Evolutionary conservation across 805 yeast genomes (phyloP), one percentile per base, ranked within the genome.

Genomic region (Candida alai): DNA sequence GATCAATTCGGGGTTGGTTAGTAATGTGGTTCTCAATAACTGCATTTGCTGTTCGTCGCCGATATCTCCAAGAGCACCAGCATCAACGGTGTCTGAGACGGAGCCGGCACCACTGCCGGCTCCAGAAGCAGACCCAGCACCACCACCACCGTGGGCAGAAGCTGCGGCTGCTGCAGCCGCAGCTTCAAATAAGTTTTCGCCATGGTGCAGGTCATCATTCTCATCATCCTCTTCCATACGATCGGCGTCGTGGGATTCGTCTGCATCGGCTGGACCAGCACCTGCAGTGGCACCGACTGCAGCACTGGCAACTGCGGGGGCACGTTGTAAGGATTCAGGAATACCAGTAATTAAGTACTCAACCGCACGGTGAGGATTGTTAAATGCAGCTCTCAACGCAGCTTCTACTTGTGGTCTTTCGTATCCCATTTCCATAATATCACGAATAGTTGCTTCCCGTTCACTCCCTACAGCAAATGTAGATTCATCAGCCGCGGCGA

Each of bases 321-420:
- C 63, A n/a, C n/a, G n/a, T 42, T 60, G 73, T 42, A 74, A 58
- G 19, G 65, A 56, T 49, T 81, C 90, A 15, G 96, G 96, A 28
- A 90, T 76, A 3, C 97, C 97, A 30, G 89, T 86, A 44, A 93
- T 66, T 32, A 93, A 69, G 57, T 90, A 89, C 57, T 93, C 98
- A 10, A 93, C 97, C 0, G 98, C 98, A 51, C 98, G 79, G 56
- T 90, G 97, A 14, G 98, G 97, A 61, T 93, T 89, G 64, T 90
- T 90, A 66, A 79, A 93, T 1, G 98, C 97, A 11, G 96, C 95
- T 48, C 94, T 78, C 56, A 93, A 66, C 0, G 98, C 98, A 29
- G 78, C 75, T 61, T 86, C 94, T 17, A 87, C 96, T 54, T 86
- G 85, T 12, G 77, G 73, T 48, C 95, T 78, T 33, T 83, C 86